Percentiles rank a stretch among this genome's conserved stretches.
Conservation (phyloP, 1,284 basidiomycete genomes). For the Cryptococcus neoformans region DNA sequence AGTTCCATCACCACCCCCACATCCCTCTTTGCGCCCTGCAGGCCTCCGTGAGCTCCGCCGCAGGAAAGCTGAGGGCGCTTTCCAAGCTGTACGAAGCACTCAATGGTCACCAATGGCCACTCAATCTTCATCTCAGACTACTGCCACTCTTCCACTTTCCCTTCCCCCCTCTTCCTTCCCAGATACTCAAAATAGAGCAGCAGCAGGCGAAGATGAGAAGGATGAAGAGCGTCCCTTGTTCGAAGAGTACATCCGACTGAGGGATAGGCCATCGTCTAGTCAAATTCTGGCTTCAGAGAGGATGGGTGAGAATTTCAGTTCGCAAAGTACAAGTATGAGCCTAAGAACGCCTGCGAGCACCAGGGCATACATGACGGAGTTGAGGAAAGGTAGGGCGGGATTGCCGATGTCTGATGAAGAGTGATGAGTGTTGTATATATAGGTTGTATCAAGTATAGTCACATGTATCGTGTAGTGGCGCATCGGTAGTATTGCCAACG, state of each 20-base stretch:
- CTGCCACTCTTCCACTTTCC: neutral
- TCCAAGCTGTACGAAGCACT: no score
- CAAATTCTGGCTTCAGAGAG: neutral
- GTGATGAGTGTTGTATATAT: neutral
- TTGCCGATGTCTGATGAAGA: neutral
- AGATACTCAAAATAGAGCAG: no score
- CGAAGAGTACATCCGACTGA: neutral
- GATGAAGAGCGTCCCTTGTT: neutral
- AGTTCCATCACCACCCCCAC: slow-evolving; percentile 35
- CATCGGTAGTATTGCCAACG: neutral
- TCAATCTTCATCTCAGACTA: no score
- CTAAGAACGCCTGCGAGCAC: slow-evolving; percentile 5
- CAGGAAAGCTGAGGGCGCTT: slow-evolving; percentile 1
- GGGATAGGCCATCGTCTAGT: neutral
- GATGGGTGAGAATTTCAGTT: neutral
- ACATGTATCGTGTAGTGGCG: no score
- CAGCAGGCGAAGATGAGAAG: neutral
- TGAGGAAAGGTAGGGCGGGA: slow-evolving; percentile 1
- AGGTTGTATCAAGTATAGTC: no score
- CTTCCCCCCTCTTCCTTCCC: neutral
- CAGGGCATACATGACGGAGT: slow-evolving; percentile 12
- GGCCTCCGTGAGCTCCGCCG: slow-evolving; percentile 30
- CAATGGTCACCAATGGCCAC: no score
- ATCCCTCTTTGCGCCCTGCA: slow-evolving; percentile 31
- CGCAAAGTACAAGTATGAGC: slow-evolving; percentile 1